These are phyloP conservation scores for Aureobasidium musti DNA, from an alignment of 2,329 filamentous ascomycete species.

Conservation along the genomic window DNA sequence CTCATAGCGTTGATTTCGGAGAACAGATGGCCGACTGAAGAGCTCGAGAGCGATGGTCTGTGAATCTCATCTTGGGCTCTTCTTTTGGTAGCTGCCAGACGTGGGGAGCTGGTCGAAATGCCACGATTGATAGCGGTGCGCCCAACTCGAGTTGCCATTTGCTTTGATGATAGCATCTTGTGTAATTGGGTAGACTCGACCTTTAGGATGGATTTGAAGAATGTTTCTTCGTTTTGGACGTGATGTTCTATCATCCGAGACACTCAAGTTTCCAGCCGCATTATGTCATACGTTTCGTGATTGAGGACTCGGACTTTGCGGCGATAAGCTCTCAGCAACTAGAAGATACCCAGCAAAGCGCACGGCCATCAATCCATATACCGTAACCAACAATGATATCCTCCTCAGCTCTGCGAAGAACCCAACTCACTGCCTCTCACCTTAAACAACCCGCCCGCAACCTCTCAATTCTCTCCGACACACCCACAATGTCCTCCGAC, in stretches of 20 bases:
- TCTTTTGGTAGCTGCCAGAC: background rate
- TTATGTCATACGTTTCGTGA: constrained; percentile 11
- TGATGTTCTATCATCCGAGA: background rate
- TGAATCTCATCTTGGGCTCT: constrained; percentile 29
- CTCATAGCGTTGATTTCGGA: constrained; percentile 38
- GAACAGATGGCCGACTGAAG: constrained; percentile 38
- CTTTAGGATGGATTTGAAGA: background rate
- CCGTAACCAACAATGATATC: constrained; percentile 6
- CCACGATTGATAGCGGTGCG: background rate
- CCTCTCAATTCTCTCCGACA: background rate
- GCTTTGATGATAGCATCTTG: background rate
- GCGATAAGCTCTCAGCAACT: background rate
- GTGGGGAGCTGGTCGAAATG: background rate
- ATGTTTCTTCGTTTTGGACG: background rate
- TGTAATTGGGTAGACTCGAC: too few relatives aligned
- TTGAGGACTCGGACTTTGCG: constrained; percentile 4
- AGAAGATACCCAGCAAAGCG: too few relatives aligned
- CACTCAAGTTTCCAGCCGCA: constrained; percentile 1
- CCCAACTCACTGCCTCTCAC: constrained; percentile 12
- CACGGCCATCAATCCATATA: constrained; percentile 3
- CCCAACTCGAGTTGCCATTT: background rate
- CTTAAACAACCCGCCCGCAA: background rate
- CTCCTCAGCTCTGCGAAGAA: constrained; percentile 13
- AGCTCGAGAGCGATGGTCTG: constrained; percentile 37
- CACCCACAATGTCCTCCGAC: background rate